A percentile compares a stretch with the other conserved stretches of the same genome.
Conservation (phyloP, 169 alveolate genomes). For the Eimeria brunetti region DNA sequence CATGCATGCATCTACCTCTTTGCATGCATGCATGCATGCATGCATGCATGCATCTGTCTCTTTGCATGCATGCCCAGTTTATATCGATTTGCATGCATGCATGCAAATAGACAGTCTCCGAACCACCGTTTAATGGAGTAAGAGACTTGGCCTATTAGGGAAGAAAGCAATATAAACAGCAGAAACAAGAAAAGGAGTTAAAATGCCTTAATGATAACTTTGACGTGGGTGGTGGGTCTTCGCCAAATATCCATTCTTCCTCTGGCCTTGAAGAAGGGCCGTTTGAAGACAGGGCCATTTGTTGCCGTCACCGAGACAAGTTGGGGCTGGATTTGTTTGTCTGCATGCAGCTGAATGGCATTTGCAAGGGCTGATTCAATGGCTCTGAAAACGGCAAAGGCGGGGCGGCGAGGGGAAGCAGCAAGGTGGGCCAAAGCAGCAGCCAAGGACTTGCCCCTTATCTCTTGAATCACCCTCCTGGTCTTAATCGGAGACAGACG, state of each 20-base stretch:
- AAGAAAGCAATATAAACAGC: too few species aligned
- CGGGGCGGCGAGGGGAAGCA: conserved; percentile 80
- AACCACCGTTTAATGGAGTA: too few species aligned
- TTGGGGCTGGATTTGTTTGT: background rate
- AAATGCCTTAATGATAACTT: conserved; percentile 54
- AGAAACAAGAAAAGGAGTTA: too few species aligned
- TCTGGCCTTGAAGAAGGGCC: conserved; percentile 52
- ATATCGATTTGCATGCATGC: too few species aligned
- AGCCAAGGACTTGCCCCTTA: conserved; percentile 50
- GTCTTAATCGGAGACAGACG: conserved; percentile 79
- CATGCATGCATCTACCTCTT: too few species aligned
- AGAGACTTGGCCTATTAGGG: too few species aligned
- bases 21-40: too few species aligned
- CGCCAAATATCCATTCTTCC: conserved; percentile 57
- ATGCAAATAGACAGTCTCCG: too few species aligned
- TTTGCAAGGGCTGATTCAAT: conserved; percentile 78
- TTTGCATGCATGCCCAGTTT: too few species aligned
- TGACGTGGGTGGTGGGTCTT: conserved; percentile 79
- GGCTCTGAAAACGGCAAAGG: conserved; percentile 41
- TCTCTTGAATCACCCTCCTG: conserved; percentile 68
- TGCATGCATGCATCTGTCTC: too few species aligned
- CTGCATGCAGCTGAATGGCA: conserved; percentile 33
- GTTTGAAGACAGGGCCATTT: conserved; percentile 75
- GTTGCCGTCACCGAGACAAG: conserved; percentile 64
- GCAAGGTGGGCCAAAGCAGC: conserved; percentile 80